Base-by-base conservation (phyloP, 441 rosid genomes). In the Erodium texanum region DNA sequence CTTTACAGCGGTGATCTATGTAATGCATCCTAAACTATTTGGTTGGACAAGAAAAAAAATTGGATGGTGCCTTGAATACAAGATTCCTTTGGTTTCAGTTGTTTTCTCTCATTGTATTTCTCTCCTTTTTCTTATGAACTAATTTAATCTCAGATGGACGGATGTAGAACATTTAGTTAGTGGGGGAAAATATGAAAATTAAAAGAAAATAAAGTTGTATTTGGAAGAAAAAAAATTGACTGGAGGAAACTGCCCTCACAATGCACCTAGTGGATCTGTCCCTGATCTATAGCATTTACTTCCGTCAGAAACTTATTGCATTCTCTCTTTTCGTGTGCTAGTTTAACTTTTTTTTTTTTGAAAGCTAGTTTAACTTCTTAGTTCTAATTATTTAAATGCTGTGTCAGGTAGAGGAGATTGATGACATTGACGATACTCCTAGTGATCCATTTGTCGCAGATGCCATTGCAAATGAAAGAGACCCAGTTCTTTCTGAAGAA, bases 321-420 rank as follows among this genome's bases (percentile, higher is more conserved):
- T 19, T n/a, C 20, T 54, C 22, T 54, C 23, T 54, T 18, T 20
- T 54, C 11, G 10, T 7, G 3, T 54, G 10, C 61, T 64, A 43
- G 38, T 68, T 16, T 76, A 68, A 64, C 41, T 71, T 56, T 0
- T 36, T n/a, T n/a, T n/a, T n/a, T n/a, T n/a, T n/a, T n/a, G n/a
- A n/a, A n/a, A n/a, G 10, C 61, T 64, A 43, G 38, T 68, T 16
- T 76, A 68, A 64, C 41, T 71, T 56, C 0, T 36, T n/a, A 71
- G 9, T 69, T 71, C 61, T 23, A 71, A 38, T 65, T 63, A 68
- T 76, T 79, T 68, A 62, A 65, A 34, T 36, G 54, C 9, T 18
- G 27, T 73, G 43, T 56, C 86, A 96, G 99, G 96, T 96, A 64
- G 99, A 96, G 80, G 99, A 96, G 86, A 90, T 96, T 81, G 94